A percentile compares a stretch with the other conserved stretches of the same genome.
These are phyloP conservation scores for Gnomoniopsis sp. DNA, from an alignment of 2,329 filamentous ascomycete species.

Conservation along the genomic window DNA sequence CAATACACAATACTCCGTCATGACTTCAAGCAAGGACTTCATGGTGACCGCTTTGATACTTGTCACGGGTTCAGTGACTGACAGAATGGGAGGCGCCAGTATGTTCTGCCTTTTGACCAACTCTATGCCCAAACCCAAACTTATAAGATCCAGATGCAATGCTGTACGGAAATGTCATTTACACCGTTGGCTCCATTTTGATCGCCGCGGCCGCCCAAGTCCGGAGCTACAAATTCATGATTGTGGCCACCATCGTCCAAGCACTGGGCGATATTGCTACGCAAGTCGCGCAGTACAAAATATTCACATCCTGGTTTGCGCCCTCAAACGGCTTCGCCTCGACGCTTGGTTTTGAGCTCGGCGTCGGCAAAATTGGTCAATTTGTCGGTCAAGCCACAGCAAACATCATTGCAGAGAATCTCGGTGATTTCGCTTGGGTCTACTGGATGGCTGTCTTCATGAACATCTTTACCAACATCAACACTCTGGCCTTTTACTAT, in stretches of 20 bases:
- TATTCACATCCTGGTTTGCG: constrained; percentile 63
- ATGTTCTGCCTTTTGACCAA: constrained; percentile 7
- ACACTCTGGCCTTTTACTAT: constrained; percentile 50
- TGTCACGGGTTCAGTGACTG: constrained; percentile 52
- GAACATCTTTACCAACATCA: constrained; percentile 59
- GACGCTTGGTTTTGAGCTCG: constrained; percentile 57
- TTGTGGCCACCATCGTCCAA: constrained; percentile 51
- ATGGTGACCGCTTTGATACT: constrained; percentile 57
- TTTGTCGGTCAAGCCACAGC: constrained; percentile 60
- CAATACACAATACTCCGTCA: constrained; percentile 56
- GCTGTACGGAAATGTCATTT: constrained; percentile 59
- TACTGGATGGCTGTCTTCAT: constrained; percentile 62
- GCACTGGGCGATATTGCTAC: constrained; percentile 62
- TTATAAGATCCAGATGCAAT: constrained; percentile 38
- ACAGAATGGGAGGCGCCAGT: constrained; percentile 56
- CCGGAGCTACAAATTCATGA: constrained; percentile 58
- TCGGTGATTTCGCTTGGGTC: constrained; percentile 59
- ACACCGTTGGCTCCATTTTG: constrained; percentile 54
- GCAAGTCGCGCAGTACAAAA: constrained; percentile 62
- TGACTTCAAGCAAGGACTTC: constrained; percentile 60
- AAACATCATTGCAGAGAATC: constrained; percentile 54
- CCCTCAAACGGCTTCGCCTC: constrained; percentile 60
- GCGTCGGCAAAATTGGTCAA: constrained; percentile 57
- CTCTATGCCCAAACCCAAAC: too few relatives aligned
- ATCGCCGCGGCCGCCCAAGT: constrained; percentile 55